These are phyloP conservation scores for Wickerhamiella musiphila DNA, from an alignment of 805 yeast genomes.

Conservation along the genomic window DNA sequence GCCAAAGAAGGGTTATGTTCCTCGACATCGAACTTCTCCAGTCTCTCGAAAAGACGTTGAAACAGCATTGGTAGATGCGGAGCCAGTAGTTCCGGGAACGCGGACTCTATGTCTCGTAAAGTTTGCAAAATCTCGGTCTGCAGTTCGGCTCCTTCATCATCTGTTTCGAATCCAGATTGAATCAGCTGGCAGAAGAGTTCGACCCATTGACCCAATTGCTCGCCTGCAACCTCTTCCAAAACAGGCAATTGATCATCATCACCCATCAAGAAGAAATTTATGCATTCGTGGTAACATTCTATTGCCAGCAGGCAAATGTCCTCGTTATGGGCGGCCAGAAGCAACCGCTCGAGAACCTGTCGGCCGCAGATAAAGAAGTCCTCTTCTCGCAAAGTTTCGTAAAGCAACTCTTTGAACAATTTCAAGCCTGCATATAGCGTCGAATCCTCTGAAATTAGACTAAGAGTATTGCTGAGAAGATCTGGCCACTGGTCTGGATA, in stretches of 20 bases:
- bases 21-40: not conserved
- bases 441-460: constrained; percentile 25
- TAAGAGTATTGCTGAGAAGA: constrained; percentile 19
- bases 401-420: constrained; percentile 48
- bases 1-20: constrained; percentile 7
- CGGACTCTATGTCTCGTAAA: constrained; percentile 12
- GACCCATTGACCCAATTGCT: constrained; percentile 10
- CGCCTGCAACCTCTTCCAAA: constrained; percentile 9
- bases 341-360: constrained; percentile 11
- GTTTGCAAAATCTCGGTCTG: constrained; percentile 12
- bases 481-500: constrained; percentile 95
- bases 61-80: constrained; percentile 11
- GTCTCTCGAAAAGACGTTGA: constrained; percentile 2
- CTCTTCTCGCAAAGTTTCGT: constrained; percentile 70
- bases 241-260: constrained; percentile 15
- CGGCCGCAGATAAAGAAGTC: constrained; percentile 62
- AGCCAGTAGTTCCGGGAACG: constrained; percentile 11
- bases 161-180: too few relatives aligned
- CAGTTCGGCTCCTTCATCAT: constrained; percentile 3
- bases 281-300: constrained; percentile 20
- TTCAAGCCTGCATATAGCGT: constrained; percentile 27
- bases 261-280: constrained; percentile 18
- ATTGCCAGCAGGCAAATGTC: constrained; percentile 14
- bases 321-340: constrained; percentile 10
- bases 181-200: constrained; percentile 5